Evolutionary conservation across 2,329 filamentous ascomycete genomes (phyloP).

Genomic region (Fusarium redolens): DNA sequence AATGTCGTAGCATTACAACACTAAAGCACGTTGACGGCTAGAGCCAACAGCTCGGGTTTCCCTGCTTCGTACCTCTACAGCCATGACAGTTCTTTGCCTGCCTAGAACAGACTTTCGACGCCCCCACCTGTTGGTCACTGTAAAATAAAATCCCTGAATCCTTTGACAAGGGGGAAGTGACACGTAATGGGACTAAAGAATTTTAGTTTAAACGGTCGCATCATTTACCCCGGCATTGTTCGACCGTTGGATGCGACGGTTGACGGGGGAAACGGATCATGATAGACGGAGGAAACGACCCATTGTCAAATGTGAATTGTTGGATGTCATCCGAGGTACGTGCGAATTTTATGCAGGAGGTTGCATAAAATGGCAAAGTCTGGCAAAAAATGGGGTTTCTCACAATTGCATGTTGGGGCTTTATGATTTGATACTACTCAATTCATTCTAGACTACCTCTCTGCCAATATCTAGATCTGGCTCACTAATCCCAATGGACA

Average conservation of each 20-base stretch:
- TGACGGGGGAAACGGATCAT: not conserved
- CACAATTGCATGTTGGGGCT: not conserved
- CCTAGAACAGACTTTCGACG: not conserved
- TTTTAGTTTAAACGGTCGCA: constrained; percentile 4
- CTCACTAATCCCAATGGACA: not conserved
- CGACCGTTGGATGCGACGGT: not conserved
- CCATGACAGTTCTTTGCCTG: not conserved
- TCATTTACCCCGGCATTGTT: not conserved
- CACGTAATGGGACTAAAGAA: not conserved
- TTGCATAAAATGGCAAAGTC: not conserved
- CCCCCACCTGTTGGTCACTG: constrained; percentile 1
- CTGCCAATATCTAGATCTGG: not conserved
- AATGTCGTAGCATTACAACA: not conserved
- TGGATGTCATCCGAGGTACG: not conserved
- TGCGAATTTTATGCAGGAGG: not conserved
- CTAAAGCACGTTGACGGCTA: not conserved
- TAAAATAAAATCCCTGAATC: not conserved
- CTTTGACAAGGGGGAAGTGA: not conserved
- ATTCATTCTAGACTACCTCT: not conserved
- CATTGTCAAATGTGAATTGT: not conserved
- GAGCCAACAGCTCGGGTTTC: constrained; percentile 22
- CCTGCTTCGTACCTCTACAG: not conserved
- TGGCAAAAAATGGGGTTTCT: not conserved
- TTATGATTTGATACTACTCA: not conserved
- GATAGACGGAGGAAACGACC: not conserved